Percentiles rank a stretch among this genome's conserved stretches.
These are phyloP conservation scores for Brassica rapa DNA, from an alignment of 345 rosid species.

Conservation along the genomic window DNA sequence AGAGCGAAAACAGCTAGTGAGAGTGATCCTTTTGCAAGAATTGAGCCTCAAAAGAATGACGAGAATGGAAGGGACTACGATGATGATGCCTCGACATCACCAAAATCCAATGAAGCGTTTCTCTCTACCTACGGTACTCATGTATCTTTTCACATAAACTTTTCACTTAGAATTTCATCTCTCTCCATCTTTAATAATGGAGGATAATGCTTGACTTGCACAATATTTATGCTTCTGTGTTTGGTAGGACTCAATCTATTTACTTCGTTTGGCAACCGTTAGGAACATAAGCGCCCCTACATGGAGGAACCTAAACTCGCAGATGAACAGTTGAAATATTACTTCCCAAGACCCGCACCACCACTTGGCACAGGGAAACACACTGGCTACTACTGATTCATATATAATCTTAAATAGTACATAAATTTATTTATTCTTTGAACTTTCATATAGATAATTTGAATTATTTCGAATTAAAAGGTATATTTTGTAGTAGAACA, in stretches of 20 bases:
- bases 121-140: slow-evolving; percentile 46
- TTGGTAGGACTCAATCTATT: background rate
- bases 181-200: slow-evolving; percentile 6
- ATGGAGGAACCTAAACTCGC: slow-evolving; percentile 65
- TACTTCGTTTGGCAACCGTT: slow-evolving; percentile 8
- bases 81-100: slow-evolving; percentile 49
- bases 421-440: no score
- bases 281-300: slow-evolving; percentile 60
- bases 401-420: no score
- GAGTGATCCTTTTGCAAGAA: slow-evolving; percentile 46
- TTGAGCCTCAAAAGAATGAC: slow-evolving; percentile 48
- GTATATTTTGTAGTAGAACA: background rate
- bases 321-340: slow-evolving; percentile 39
- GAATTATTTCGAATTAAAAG: background rate
- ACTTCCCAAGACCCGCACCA: slow-evolving; percentile 66
- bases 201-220: slow-evolving; percentile 16
- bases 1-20: slow-evolving; percentile 67
- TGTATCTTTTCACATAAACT: slow-evolving; percentile 48
- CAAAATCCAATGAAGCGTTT: slow-evolving; percentile 53
- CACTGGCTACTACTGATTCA: no score
- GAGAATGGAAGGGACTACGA: slow-evolving; percentile 52
- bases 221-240: slow-evolving; percentile 4
- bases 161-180: background rate
- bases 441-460: no score
- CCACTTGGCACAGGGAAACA: slow-evolving; percentile 47